Conservation (phyloP, 2,329 filamentous ascomycete species). For the Fusarium algeriense region DNA sequence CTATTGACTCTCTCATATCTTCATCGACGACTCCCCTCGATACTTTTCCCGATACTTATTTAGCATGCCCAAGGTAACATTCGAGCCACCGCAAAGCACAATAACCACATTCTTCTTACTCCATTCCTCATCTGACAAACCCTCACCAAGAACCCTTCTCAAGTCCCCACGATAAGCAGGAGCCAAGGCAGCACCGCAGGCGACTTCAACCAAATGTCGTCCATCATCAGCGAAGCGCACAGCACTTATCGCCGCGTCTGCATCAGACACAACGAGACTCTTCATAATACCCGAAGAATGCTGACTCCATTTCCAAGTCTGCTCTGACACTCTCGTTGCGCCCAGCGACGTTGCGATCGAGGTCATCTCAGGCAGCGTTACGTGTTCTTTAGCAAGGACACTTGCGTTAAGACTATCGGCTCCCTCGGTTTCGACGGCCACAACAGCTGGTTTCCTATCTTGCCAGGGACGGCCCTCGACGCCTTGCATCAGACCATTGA, state of each 20-base stretch:
- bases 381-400: slow-evolving; percentile 66
- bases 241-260: slow-evolving; percentile 82
- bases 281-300: slow-evolving; percentile 51
- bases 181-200: slow-evolving; percentile 85
- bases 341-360: slow-evolving; percentile 81
- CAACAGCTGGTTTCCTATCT: slow-evolving; percentile 60
- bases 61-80: slow-evolving; percentile 72
- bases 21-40: slow-evolving; percentile 49
- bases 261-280: slow-evolving; percentile 58
- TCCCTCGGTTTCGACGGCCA: slow-evolving; percentile 82
- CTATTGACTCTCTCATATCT: slow-evolving; percentile 30
- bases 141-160: slow-evolving; percentile 68
- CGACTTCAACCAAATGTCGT: slow-evolving; percentile 82
- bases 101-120: slow-evolving; percentile 80
- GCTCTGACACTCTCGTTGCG: slow-evolving; percentile 75
- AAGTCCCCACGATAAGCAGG: slow-evolving; percentile 74
- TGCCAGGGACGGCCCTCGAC: slow-evolving; percentile 63
- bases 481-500: slow-evolving; percentile 81
- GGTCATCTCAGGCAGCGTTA: slow-evolving; percentile 78
- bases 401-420: slow-evolving; percentile 77
- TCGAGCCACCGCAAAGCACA: slow-evolving; percentile 84
- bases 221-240: slow-evolving; percentile 85
- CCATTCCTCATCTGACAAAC: slow-evolving; percentile 68
- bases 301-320: slow-evolving; percentile 74
- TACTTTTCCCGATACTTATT: slow-evolving; percentile 67